These are phyloP conservation scores for Phytophthora quininea DNA, from an alignment of 352 stramenopile genomes.

Conservation along the genomic window DNA sequence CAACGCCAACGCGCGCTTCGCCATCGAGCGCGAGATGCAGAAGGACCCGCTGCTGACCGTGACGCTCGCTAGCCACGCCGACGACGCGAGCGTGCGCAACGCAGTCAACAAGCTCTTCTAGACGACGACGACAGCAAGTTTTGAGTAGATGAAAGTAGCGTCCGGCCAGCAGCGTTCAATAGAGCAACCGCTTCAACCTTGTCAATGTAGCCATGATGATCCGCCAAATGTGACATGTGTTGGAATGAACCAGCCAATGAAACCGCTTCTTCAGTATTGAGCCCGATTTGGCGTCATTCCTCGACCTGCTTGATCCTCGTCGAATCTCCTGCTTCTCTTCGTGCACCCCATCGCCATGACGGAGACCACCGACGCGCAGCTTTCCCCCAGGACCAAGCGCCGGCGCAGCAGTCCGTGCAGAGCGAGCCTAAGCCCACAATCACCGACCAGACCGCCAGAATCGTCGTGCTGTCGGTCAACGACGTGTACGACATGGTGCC, in stretches of 20 bases:
- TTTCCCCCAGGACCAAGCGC: conserved; percentile 1
- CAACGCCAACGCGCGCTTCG: conserved; percentile 86
- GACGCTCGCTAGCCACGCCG: conserved; percentile 54
- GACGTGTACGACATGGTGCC: conserved; percentile 81
- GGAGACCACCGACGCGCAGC: conserved; percentile 24
- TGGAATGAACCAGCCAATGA: no score
- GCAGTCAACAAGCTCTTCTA: conserved; percentile 55
- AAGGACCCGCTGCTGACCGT: conserved; percentile 70
- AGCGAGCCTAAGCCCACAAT: conserved; percentile 4
- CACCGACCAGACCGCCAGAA: conserved; percentile 36
- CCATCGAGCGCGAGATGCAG: conserved; percentile 86
- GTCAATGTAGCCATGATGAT: no score
- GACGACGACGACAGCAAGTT: neutral
- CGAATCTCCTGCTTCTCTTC: neutral
- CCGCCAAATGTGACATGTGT: no score
- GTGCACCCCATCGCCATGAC: conserved; percentile 11
- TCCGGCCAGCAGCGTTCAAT: neutral
- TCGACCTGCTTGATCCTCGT: neutral
- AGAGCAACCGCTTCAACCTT: neutral
- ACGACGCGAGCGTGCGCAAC: conserved; percentile 50
- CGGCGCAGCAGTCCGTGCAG: conserved; percentile 5
- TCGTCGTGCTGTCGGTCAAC: conserved; percentile 72
- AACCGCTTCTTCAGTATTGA: neutral
- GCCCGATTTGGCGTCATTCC: no score
- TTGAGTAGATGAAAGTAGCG: neutral